Conservation (phyloP, 2,329 filamentous ascomycete species). For the Calonectria pseudoturangicola region DNA sequence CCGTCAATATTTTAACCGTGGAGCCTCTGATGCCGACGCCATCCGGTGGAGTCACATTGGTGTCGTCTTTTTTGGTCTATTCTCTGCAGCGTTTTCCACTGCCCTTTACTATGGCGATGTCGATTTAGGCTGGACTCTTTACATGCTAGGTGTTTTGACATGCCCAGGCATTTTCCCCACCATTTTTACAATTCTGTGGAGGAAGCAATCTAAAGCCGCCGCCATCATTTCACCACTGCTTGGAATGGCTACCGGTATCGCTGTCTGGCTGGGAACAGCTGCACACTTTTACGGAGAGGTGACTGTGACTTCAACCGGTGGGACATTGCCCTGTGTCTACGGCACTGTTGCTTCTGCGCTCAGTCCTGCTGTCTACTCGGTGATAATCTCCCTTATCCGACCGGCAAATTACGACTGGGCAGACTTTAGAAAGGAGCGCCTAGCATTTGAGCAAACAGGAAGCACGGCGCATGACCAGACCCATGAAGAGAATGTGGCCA, state of each 20-base stretch:
- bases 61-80: slow-evolving; percentile 70
- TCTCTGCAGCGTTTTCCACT: slow-evolving; percentile 71
- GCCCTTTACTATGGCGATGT: slow-evolving; percentile 72
- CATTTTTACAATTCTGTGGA: slow-evolving; percentile 72
- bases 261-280: slow-evolving; percentile 71
- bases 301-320: slow-evolving; percentile 67
- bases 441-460: slow-evolving; percentile 60
- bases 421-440: slow-evolving; percentile 62
- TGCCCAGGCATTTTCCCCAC: slow-evolving; percentile 73
- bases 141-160: slow-evolving; percentile 72
- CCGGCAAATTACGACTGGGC: slow-evolving; percentile 65
- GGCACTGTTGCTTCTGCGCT: slow-evolving; percentile 70
- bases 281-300: slow-evolving; percentile 67
- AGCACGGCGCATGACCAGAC: slow-evolving; percentile 41
- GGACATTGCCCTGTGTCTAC: slow-evolving; percentile 70
- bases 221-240: slow-evolving; percentile 70
- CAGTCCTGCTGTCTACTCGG: slow-evolving; percentile 64
- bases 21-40: slow-evolving; percentile 67
- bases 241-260: slow-evolving; percentile 70
- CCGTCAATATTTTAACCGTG: slow-evolving; percentile 67
- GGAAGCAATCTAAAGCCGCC: slow-evolving; percentile 67
- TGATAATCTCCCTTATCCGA: slow-evolving; percentile 66
- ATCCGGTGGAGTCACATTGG: slow-evolving; percentile 72
- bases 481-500: slow-evolving; percentile 51
- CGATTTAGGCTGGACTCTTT: slow-evolving; percentile 72